A percentile compares a stretch with the other conserved stretches of the same genome.
phyloP scores from a whole-genome alignment of 2,329 filamentous ascomycete species.

The Colletotrichum lupini region DNA sequence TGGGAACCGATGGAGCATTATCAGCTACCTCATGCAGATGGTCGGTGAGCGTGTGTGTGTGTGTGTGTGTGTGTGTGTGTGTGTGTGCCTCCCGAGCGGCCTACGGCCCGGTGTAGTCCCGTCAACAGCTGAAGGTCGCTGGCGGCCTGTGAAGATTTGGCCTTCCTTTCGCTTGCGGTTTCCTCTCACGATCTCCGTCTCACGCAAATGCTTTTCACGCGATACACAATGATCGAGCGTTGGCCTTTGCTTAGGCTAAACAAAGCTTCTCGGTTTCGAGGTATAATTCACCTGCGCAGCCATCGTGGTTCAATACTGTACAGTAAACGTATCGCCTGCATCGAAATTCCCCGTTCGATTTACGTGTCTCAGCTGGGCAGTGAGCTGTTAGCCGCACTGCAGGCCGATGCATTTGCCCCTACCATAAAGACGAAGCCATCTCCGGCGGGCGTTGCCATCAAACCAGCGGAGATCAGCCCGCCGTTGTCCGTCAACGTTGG shows the following conservation, averaged over 20 bases:
- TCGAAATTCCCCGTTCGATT: not conserved
- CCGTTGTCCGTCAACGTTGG: slow-evolving; percentile 13
- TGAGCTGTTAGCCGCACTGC: not conserved
- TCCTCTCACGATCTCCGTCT: not conserved
- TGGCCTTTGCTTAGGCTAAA: not conserved
- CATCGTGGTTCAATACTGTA: not conserved
- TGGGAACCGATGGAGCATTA: not conserved
- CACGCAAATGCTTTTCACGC: not conserved
- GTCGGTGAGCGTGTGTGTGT: not conserved
- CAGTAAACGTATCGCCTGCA: not conserved
- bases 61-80: not conserved
- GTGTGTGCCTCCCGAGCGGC: not conserved
- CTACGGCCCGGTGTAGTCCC: not conserved
- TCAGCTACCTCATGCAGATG: not conserved
- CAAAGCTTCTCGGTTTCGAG: not conserved
- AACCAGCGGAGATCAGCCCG: slow-evolving; percentile 15
- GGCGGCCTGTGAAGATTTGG: not conserved
- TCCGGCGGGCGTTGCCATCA: not conserved
- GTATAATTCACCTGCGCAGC: not conserved
- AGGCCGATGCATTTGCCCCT: not conserved
- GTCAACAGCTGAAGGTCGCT: not conserved
- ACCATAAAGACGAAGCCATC: not conserved
- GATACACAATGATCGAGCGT: not conserved
- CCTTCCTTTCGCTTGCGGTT: not conserved
- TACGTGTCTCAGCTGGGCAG: not conserved